phyloP scores from a whole-genome alignment of 768 basidiomycete species.

The Chlorophyllum brunneum region DNA sequence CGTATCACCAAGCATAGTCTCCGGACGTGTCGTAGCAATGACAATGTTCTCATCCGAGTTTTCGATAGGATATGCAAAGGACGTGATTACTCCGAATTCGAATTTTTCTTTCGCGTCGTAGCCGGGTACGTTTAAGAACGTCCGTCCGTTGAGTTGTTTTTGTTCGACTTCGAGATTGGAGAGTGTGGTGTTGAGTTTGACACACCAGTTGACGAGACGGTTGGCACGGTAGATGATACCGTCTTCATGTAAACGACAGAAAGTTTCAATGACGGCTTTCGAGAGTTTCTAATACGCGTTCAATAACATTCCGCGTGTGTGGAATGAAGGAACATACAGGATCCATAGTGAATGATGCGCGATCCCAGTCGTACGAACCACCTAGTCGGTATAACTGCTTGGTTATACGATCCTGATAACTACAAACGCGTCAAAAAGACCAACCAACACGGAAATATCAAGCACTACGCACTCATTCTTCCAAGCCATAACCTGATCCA shows the following conservation, averaged over 20 bases:
- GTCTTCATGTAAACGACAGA: slow-evolving; percentile 87
- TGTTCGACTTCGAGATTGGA: slow-evolving; percentile 99
- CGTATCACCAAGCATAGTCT: slow-evolving; percentile 98
- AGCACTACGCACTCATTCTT: slow-evolving; percentile 80
- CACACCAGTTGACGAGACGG: slow-evolving; percentile 98
- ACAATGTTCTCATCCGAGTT: slow-evolving; percentile 90
- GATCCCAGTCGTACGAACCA: slow-evolving; percentile 92
- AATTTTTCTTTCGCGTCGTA: slow-evolving; percentile 95
- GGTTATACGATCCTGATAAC: slow-evolving; percentile 92
- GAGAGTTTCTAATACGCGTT: slow-evolving; percentile 51
- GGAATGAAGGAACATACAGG: slow-evolving; percentile 44
- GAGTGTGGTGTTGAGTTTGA: slow-evolving; percentile 89
- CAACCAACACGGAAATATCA: background rate
- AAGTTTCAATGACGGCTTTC: slow-evolving; percentile 87
- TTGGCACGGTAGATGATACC: slow-evolving; percentile 94
- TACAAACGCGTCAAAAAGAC: slow-evolving; percentile 24
- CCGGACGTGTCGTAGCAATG: slow-evolving; percentile 96
- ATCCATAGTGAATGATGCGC: slow-evolving; percentile 94
- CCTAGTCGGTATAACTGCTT: slow-evolving; percentile 86
- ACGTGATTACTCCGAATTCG: slow-evolving; percentile 94
- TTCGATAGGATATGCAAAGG: slow-evolving; percentile 93
- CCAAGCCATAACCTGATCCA: slow-evolving; percentile 93
- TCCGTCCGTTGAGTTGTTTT: slow-evolving; percentile 81
- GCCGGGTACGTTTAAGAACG: slow-evolving; percentile 85
- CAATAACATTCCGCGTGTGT: background rate